These are phyloP conservation scores for Venturia asperata DNA, from an alignment of 2,329 filamentous ascomycete species.

Conservation along the genomic window DNA sequence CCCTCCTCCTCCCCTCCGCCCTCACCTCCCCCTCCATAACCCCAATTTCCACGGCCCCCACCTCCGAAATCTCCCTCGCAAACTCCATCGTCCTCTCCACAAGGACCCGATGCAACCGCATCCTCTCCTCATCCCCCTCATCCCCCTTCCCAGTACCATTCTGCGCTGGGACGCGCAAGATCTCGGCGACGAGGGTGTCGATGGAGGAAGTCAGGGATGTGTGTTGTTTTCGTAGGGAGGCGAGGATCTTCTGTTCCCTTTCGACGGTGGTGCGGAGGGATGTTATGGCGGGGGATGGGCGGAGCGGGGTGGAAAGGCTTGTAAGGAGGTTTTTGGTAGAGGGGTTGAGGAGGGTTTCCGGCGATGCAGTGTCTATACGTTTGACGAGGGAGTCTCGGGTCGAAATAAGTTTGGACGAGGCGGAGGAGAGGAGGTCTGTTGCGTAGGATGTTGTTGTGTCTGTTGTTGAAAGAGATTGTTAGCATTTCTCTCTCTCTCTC, in stretches of 20 bases:
- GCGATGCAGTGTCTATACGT: not conserved
- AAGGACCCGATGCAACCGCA: not conserved
- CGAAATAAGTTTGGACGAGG: not conserved
- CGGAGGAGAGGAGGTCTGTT: not conserved
- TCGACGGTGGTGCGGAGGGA: not conserved
- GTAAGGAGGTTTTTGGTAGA: not conserved
- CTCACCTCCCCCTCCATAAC: not conserved
- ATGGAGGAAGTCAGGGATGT: not conserved
- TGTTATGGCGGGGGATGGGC: not conserved
- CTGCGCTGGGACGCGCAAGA: not conserved
- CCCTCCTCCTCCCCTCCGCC: not conserved
- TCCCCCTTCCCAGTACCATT: not conserved
- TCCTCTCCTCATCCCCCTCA: not conserved
- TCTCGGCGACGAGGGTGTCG: not conserved
- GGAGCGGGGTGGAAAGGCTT: not conserved
- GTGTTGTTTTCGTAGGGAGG: not conserved
- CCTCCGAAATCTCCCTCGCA: not conserved
- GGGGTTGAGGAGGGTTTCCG: not conserved
- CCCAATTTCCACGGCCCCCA: not conserved
- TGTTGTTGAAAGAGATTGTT: not conserved
- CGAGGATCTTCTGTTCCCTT: not conserved
- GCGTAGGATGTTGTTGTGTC: slow-evolving; percentile 1
- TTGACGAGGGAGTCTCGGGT: not conserved
- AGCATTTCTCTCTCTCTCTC: not conserved
- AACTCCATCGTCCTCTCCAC: not conserved